A percentile compares a stretch with the other conserved stretches of the same genome.
Evolutionary conservation across 441 rosid genomes (phyloP).

Genomic region (Adansonia gregorii): DNA sequence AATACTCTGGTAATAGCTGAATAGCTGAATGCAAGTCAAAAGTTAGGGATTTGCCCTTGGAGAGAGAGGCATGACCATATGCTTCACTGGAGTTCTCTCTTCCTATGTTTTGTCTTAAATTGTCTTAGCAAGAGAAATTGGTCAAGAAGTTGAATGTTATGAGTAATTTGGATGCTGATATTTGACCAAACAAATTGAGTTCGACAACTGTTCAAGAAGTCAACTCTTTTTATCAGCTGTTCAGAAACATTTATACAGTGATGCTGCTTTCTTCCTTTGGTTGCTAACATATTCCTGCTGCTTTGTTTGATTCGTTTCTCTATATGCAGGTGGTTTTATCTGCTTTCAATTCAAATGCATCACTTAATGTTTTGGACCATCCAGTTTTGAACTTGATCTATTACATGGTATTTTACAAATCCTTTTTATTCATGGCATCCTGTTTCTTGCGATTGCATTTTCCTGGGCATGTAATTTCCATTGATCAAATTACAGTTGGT

Average conservation of each 20-base stretch:
- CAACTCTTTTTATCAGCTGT: background rate
- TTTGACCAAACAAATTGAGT: background rate
- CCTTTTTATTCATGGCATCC: background rate
- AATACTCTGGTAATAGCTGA: background rate
- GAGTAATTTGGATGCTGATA: background rate
- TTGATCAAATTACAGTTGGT: constrained; percentile 52
- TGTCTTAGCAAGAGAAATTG: background rate
- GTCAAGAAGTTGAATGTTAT: background rate
- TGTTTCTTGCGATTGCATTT: background rate
- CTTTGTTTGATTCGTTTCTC: constrained; percentile 44
- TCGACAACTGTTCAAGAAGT: background rate
- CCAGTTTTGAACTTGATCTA: constrained; percentile 69
- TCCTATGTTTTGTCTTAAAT: background rate
- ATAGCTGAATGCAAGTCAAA: constrained; percentile 13
- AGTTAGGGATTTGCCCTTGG: background rate
- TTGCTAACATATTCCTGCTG: constrained; percentile 41
- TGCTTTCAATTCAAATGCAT: constrained; percentile 57
- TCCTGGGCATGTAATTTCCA: constrained; percentile 6
- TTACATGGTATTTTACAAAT: constrained; percentile 50
- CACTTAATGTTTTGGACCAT: constrained; percentile 71
- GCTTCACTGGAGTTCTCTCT: constrained; percentile 10
- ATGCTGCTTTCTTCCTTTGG: background rate
- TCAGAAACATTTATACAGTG: background rate
- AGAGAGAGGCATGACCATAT: background rate
- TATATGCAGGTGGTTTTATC: constrained; percentile 60